These are phyloP conservation scores for Paramecium pentaurelia DNA, from an alignment of 73 alveolate genomes.

Conservation along the genomic window DNA sequence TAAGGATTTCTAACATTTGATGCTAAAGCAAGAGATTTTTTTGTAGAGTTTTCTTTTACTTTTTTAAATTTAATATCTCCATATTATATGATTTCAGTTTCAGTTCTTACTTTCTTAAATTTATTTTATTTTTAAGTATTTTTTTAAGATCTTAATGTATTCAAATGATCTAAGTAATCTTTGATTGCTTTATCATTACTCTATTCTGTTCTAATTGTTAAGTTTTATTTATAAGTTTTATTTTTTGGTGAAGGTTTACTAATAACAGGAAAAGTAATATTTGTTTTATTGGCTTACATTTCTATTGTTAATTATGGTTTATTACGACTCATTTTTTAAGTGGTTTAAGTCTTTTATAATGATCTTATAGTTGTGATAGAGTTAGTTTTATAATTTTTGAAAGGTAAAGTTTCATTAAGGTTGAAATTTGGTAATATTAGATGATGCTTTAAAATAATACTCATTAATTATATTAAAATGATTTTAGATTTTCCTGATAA, in stretches of 20 bases:
- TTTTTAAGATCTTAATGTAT: not conserved
- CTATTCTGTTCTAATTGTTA: not conserved
- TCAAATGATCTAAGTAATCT: slow-evolving; percentile 20
- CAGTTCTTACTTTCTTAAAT: not conserved
- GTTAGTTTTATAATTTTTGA: not conserved
- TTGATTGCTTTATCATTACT: not conserved
- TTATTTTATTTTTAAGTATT: not conserved
- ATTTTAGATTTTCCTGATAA: slow-evolving; percentile 28
- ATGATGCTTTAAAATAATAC: not conserved
- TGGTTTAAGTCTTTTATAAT: not conserved
- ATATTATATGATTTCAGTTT: not conserved
- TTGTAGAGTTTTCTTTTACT: not conserved
- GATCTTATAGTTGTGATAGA: not conserved
- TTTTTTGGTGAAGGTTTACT: not conserved
- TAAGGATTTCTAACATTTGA: not conserved
- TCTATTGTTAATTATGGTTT: not conserved
- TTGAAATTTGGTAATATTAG: slow-evolving; percentile 23
- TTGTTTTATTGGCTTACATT: not conserved
- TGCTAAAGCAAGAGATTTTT: not conserved
- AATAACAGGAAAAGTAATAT: not conserved
- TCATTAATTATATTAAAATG: slow-evolving; percentile 18
- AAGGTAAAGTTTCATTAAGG: not conserved
- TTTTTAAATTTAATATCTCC: not conserved
- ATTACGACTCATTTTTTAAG: not conserved
- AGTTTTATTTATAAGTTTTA: not conserved